A percentile compares a stretch with the other conserved stretches of the same genome.
Conservation (phyloP, 208 protist species). For the Leishmania mexicana region DNA sequence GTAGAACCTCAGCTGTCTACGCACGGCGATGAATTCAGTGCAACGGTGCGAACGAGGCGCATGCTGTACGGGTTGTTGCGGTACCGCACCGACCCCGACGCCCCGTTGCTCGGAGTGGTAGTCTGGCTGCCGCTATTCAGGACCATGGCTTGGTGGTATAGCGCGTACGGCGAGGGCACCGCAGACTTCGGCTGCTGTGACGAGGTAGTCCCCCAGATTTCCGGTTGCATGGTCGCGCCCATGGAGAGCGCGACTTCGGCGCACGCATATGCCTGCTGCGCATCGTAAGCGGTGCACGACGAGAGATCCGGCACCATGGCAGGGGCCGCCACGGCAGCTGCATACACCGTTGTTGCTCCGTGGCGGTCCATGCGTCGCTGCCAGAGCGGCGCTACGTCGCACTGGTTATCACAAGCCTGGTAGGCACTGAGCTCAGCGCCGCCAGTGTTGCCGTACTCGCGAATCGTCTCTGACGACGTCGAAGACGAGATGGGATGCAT, state of each 20-base stretch:
- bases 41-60: constrained; percentile 6
- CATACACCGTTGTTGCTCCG: background rate
- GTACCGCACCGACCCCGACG: constrained; percentile 22
- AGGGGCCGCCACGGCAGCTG: background rate
- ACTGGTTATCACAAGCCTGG: background rate
- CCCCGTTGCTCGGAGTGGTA: constrained; percentile 4
- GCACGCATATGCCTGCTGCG: background rate
- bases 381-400: background rate
- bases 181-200: background rate
- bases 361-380: constrained; percentile 1
- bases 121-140: constrained; percentile 5
- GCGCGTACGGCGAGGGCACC: background rate
- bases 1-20: background rate
- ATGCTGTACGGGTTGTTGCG: constrained; percentile 48
- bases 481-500: background rate
- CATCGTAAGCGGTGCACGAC: background rate
- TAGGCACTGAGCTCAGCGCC: background rate
- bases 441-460: constrained; percentile 1
- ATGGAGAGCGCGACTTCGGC: background rate
- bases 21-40: background rate
- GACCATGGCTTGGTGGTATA: background rate
- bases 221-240: background rate
- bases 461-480: background rate
- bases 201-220: background rate
- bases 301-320: background rate